These are phyloP conservation scores for Aureobasidium musti DNA, from an alignment of 2,329 filamentous ascomycete species.

Conservation along the genomic window DNA sequence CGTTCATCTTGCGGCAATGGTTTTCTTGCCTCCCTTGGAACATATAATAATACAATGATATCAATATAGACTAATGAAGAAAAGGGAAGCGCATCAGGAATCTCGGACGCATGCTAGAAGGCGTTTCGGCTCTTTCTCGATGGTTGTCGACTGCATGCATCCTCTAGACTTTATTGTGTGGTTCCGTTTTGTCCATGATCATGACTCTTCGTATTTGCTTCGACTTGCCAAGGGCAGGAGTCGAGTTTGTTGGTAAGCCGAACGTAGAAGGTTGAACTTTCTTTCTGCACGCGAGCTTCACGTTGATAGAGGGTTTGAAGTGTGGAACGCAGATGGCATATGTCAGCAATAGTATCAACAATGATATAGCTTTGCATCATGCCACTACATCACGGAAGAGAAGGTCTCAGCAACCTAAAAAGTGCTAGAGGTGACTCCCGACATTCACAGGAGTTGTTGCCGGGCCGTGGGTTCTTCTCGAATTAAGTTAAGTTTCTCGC, in stretches of 20 bases:
- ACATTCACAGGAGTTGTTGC: background rate
- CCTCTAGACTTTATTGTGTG: background rate
- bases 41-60: too few relatives aligned
- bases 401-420: background rate
- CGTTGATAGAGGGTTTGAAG: background rate
- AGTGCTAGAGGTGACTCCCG: background rate
- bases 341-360: background rate
- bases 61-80: background rate
- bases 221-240: background rate
- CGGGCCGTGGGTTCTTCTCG: background rate
- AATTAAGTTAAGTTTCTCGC: too few relatives aligned
- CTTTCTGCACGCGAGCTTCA: background rate
- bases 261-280: constrained; percentile 7
- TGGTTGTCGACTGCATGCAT: background rate
- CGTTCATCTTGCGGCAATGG: background rate
- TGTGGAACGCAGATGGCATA: background rate
- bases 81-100: background rate
- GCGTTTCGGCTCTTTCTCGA: background rate
- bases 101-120: background rate
- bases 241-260: background rate
- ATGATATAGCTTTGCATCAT: background rate
- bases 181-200: background rate
- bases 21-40: background rate
- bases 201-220: background rate
- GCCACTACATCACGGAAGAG: background rate